Conservation (phyloP, 2,329 filamentous ascomycete species). For the Biscogniauxia marginata region DNA sequence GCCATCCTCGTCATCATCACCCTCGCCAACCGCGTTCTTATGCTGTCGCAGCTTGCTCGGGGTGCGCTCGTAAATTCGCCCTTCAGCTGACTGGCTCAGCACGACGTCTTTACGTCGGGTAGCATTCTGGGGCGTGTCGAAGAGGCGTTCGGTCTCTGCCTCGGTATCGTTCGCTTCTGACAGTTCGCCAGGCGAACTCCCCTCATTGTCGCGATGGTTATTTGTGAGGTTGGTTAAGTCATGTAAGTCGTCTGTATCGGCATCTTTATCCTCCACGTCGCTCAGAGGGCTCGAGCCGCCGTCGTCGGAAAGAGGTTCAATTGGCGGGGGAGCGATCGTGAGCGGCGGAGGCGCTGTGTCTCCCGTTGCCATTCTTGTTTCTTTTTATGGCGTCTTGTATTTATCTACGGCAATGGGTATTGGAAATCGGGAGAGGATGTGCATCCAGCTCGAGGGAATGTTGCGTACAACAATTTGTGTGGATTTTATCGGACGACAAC, state of each 20-base stretch:
- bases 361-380: conserved; percentile 49
- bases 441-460: neutral
- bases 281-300: conserved; percentile 88
- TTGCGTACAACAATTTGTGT: neutral
- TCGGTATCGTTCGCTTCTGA: conserved; percentile 70
- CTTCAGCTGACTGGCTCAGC: conserved; percentile 54
- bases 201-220: conserved; percentile 25
- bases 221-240: conserved; percentile 32
- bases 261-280: conserved; percentile 81
- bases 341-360: conserved; percentile 48
- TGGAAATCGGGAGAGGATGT: neutral
- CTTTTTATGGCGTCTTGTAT: neutral
- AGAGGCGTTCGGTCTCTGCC: conserved; percentile 90
- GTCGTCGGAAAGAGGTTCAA: conserved; percentile 49
- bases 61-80: conserved; percentile 60
- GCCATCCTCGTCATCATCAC: conserved; percentile 39
- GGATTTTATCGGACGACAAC: neutral
- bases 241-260: conserved; percentile 64
- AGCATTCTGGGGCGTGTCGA: conserved; percentile 73
- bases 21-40: conserved; percentile 24
- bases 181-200: conserved; percentile 50
- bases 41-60: conserved; percentile 70
- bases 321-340: conserved; percentile 47
- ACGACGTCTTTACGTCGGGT: conserved; percentile 61
- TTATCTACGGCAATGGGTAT: neutral